Evolutionary conservation across 106 monocot genomes (phyloP), one percentile per base, ranked within the genome.

Genomic region (Alisma plantagoaquatica): DNA sequence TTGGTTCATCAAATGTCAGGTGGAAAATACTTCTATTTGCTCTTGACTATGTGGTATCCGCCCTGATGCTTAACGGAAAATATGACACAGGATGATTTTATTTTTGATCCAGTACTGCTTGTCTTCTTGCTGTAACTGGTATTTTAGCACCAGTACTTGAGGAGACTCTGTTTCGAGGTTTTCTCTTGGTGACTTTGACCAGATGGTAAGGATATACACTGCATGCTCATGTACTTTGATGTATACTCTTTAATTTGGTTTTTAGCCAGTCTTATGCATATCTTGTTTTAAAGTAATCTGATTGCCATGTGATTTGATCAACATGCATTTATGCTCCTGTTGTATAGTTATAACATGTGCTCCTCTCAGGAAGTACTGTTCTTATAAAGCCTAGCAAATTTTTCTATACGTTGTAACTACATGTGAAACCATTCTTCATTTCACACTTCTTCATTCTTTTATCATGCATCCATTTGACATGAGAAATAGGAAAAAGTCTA

Each of bases 151-250:
- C 81, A 20, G 3, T 98, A 69, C 84, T 98, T 17, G 89, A 98
- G 76, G 96, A 98, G 65, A 89, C 89, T 29, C 74, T 98, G 14
- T 98, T 98, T 63, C 68, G 89, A 38, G 89, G 96, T 1, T 98
- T 98, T 75, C 63, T 98, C 41, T 77, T 98, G 89, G 76, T 63
- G 29, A 76, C 96, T 29, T 46, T 98, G 41, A 85, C 96, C 16
- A 98, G 85, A 65, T 98, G 84, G 96, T 96, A 84, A 54, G 4
- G 14, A 27, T 3, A 49, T 46, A 29, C 3, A 46, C 28, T 33
- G 9, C n/a, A n/a, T n/a, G n/a, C n/a, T n/a, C n/a, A n/a, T n/a
- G n/a, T n/a, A n/a, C n/a, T n/a, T n/a, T n/a, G n/a, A n/a, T n/a
- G n/a, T n/a, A n/a, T n/a, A n/a, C n/a, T n/a, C n/a, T n/a, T n/a